phyloP scores from a whole-genome alignment of 768 basidiomycete species.

The Tylopilus intermedius region DNA sequence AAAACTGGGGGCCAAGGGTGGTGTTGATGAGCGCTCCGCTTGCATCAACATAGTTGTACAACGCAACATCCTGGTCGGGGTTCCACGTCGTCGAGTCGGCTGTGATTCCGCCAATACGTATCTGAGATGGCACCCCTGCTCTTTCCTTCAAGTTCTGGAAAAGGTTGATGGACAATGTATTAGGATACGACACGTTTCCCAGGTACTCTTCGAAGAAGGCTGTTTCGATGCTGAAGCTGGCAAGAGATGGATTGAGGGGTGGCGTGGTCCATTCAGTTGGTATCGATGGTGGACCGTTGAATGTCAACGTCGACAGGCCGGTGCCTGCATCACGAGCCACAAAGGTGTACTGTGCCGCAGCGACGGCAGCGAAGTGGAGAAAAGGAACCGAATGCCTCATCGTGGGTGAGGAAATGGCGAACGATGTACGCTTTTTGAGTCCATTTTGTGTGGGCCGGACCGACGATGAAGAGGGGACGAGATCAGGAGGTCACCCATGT shows the following conservation, averaged over 20 bases:
- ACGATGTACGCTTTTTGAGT: too few relatives aligned
- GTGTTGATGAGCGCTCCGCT: conserved; percentile 44
- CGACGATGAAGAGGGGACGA: too few relatives aligned
- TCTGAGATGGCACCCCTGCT: conserved; percentile 41
- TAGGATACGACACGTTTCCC: conserved; percentile 42
- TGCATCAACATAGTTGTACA: conserved; percentile 40
- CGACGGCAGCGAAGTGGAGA: conserved; percentile 2
- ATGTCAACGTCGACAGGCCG: conserved; percentile 17
- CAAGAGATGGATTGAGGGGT: conserved; percentile 40
- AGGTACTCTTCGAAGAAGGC: conserved; percentile 49
- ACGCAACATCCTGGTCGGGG: conserved; percentile 29
- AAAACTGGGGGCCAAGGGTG: conserved; percentile 48
- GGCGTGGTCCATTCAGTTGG: conserved; percentile 41
- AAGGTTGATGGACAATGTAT: conserved; percentile 39
- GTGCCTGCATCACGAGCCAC: background rate
- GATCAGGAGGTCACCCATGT: too few relatives aligned
- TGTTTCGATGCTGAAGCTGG: conserved; percentile 52
- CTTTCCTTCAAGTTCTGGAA: conserved; percentile 43
- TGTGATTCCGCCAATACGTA: conserved; percentile 51
- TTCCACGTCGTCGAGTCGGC: conserved; percentile 52
- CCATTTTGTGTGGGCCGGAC: too few relatives aligned
- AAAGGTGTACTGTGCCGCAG: conserved; percentile 3
- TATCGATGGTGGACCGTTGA: conserved; percentile 39
- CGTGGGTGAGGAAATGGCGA: background rate
- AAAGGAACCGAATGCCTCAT: conserved; percentile 7